Evolutionary conservation across 805 yeast genomes (phyloP).

Genomic region (Pichia kluyveri): DNA sequence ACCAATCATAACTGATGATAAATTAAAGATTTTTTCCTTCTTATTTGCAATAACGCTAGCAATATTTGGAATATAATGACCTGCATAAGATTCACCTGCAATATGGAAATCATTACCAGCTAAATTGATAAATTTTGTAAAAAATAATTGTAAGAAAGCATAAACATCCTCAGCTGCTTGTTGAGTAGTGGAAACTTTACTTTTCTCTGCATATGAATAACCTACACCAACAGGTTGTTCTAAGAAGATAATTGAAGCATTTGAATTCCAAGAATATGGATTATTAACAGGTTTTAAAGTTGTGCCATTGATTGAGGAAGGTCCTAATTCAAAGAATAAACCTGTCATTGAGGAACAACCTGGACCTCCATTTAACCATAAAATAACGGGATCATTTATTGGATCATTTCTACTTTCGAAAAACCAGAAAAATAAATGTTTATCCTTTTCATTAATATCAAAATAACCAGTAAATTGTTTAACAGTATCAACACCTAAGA

Average conservation of each 20-base stretch:
- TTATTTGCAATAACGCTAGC: conserved; percentile 72
- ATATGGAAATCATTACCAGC: conserved; percentile 59
- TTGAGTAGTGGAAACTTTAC: conserved; percentile 58
- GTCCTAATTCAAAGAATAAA: conserved; percentile 79
- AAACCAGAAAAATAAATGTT: conserved; percentile 76
- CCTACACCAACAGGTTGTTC: conserved; percentile 90
- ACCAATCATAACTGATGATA: conserved; percentile 77
- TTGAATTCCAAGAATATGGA: conserved; percentile 76
- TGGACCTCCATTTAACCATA: conserved; percentile 95
- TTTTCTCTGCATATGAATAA: conserved; percentile 40
- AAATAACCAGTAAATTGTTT: conserved; percentile 81
- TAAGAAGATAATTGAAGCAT: conserved; percentile 77
- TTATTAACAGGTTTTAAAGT: conserved; percentile 58
- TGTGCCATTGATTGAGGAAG: conserved; percentile 50
- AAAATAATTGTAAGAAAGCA: conserved; percentile 71
- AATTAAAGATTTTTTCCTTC: conserved; percentile 44
- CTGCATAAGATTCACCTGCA: conserved; percentile 91
- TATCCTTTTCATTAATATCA: conserved; percentile 55
- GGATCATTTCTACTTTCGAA: conserved; percentile 88
- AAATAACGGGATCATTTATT: conserved; percentile 69
- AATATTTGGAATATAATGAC: conserved; percentile 88
- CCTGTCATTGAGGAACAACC: conserved; percentile 90
- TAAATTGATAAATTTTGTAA: conserved; percentile 60
- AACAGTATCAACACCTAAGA: conserved; percentile 71
- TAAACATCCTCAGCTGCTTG: conserved; percentile 81